Evolutionary conservation across 768 basidiomycete genomes (phyloP).

Genomic region (Mycena vitilis): DNA sequence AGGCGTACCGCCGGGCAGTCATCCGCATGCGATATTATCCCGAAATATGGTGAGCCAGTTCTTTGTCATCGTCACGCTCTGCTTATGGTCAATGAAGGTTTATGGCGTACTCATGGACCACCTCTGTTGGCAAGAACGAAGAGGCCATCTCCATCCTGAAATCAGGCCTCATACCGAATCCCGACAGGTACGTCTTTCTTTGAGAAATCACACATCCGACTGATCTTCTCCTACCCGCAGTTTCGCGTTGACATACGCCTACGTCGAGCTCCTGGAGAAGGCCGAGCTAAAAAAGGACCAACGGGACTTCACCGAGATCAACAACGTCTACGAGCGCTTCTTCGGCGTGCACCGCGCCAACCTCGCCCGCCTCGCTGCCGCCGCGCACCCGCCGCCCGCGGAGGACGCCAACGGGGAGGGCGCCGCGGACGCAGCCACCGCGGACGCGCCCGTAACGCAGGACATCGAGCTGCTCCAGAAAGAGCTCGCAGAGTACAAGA

Average conservation of each 20-base stretch:
- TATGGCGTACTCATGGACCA: constrained; percentile 90
- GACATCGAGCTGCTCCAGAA: neutral
- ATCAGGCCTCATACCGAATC: constrained; percentile 89
- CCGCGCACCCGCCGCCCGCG: constrained; percentile 40
- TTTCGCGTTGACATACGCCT: constrained; percentile 89
- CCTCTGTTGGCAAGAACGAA: constrained; percentile 77
- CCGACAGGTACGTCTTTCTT: constrained; percentile 66
- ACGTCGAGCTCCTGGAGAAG: constrained; percentile 72
- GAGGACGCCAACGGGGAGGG: constrained; percentile 3
- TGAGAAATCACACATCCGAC: neutral
- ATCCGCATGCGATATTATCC: constrained; percentile 94
- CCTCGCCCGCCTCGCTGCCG: constrained; percentile 70
- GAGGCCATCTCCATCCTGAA: constrained; percentile 86
- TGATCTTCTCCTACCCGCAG: constrained; percentile 54
- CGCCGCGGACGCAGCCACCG: neutral
- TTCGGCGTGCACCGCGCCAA: constrained; percentile 71
- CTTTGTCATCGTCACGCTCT: neutral
- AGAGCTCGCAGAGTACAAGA: constrained; percentile 67
- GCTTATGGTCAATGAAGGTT: constrained; percentile 66
- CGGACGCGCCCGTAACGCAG: neutral
- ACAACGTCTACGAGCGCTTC: constrained; percentile 78
- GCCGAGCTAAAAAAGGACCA: constrained; percentile 61
- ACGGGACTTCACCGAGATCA: constrained; percentile 72
- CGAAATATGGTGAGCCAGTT: constrained; percentile 83
- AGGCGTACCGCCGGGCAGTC: constrained; percentile 90